Conservation (phyloP, 2,329 filamentous ascomycete genomes). For the Cladophialophora yegresii region DNA sequence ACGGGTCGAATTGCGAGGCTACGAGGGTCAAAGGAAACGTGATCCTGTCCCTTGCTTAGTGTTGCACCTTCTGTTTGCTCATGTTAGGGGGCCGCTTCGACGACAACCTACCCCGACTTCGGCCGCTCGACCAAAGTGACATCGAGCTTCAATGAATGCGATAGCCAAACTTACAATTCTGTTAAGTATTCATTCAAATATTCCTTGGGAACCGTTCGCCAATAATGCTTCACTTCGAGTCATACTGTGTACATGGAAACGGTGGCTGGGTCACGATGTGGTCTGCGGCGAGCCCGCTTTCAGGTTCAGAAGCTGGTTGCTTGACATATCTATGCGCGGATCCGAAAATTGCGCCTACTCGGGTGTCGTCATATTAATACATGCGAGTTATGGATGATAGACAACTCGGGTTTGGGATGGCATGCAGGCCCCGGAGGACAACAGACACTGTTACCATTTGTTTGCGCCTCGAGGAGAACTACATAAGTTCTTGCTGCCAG, state of each 20-base stretch:
- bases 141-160: background rate
- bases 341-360: background rate
- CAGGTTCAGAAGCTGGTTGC: background rate
- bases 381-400: background rate
- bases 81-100: background rate
- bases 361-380: background rate
- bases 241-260: background rate
- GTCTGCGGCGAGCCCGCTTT: background rate
- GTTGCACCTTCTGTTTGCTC: background rate
- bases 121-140: background rate
- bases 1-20: background rate
- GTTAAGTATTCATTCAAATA: background rate
- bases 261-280: background rate
- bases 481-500: background rate
- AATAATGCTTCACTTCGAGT: background rate
- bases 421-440: background rate
- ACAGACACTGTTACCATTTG: background rate
- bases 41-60: background rate
- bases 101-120: background rate
- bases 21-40: background rate
- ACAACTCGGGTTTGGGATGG: background rate
- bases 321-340: background rate
- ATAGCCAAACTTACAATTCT: background rate
- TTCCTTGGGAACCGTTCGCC: background rate
- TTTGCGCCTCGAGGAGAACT: background rate